Base-by-base conservation (phyloP, 169 alveolate species). In the Cyclospora cayetanensis region DNA sequence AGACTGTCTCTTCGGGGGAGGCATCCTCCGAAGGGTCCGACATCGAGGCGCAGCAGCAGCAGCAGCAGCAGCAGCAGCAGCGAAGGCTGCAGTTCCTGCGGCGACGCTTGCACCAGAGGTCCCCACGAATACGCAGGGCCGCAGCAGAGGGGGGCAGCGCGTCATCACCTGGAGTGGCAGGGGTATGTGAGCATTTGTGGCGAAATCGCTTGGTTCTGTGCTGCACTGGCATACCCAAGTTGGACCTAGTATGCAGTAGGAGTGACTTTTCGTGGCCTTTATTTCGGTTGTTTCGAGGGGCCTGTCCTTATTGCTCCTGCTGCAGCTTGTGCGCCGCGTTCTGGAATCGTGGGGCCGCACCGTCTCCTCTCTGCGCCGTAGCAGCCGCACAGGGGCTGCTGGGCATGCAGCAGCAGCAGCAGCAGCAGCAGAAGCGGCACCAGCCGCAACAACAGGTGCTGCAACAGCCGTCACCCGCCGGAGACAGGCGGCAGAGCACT, bases 291-390 rank as follows among this genome's bases (percentile, higher is more conserved):
- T n/a, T n/a, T n/a, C n/a, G n/a, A n/a, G n/a, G n/a, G n/a, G n/a
- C n/a, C 53, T 35, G 83, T 34, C 39, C 60, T 39, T 35, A 55
- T 34, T 7, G 35, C 60, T 27, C 60, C 83, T 31, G n/a, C 35
- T 72, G 83, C 9, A 25, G 83, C 83, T 41, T 3, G 74, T 60
- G 31, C 74, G 74, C 9, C 84, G 84, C 55, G 84, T 72, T 9
- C 29, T 72, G 84, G 84, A 72, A 60, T 72, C 84, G 7, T 72
- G 84, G 84, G 84, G 84, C 60, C 55, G 84, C 41, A 72, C 84
- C 9, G 84, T 72, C 35, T 72, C 84, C 35, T 72, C 84, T 37
- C 55, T 72, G 11, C 84, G 84, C 11, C 84, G 77, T 42, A 66
- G 63, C 60, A 72, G 84, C 84, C 84, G 84, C 84, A 37, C 60